Conservation (phyloP, 2,329 filamentous ascomycete species). For the Boeremia lycopersici region DNA sequence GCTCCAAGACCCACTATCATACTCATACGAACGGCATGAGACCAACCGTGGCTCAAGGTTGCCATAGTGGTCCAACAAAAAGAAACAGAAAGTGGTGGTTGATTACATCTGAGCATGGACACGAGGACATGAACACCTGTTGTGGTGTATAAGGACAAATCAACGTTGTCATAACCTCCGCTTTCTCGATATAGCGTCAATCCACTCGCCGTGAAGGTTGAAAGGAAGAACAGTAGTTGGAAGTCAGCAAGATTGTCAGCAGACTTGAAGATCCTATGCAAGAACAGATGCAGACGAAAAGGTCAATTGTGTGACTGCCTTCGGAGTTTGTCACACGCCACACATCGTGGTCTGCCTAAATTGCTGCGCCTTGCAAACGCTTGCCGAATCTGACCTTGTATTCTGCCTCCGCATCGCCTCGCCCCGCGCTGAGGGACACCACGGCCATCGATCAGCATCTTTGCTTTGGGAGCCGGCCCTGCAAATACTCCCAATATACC, state of each 20-base stretch:
- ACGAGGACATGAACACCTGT: not conserved
- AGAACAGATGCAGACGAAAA: not conserved
- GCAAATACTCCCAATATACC: no score
- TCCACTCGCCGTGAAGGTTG: no score
- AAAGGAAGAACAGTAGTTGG: not conserved
- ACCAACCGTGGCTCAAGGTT: not conserved
- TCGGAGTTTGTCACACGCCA: not conserved
- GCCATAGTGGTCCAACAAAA: not conserved
- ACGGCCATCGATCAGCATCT: not conserved
- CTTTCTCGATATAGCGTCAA: not conserved
- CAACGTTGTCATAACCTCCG: not conserved
- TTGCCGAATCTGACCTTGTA: not conserved
- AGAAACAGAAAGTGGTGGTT: not conserved
- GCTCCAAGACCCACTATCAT: no score
- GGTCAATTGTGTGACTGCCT: not conserved
- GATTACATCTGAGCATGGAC: not conserved
- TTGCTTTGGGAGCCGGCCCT: no score
- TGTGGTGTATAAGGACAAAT: not conserved
- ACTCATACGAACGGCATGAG: not conserved
- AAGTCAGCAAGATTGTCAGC: no score
- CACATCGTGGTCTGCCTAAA: not conserved
- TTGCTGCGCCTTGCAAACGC: constrained; percentile 1
- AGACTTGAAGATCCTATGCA: no score
- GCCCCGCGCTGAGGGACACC: not conserved
- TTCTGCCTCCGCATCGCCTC: not conserved